These are phyloP conservation scores for Saccharata proteae DNA, from an alignment of 2,329 filamentous ascomycete genomes.

Conservation along the genomic window DNA sequence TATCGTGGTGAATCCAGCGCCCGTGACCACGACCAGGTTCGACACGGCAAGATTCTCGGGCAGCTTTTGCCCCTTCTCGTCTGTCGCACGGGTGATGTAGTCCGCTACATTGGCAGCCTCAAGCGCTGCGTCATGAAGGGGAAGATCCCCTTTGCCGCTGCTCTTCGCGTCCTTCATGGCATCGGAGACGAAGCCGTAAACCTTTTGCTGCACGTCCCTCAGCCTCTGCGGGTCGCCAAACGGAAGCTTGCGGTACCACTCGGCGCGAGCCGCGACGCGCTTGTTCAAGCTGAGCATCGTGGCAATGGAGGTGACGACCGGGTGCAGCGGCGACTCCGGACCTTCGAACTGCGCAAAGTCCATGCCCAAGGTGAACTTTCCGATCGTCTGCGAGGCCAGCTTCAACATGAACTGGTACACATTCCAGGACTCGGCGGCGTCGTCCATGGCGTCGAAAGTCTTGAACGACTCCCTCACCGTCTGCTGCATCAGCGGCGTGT, in stretches of 20 bases:
- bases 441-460: conserved; percentile 37
- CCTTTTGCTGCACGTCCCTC: conserved; percentile 13
- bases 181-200: conserved; percentile 13
- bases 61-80: conserved; percentile 43
- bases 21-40: conserved; percentile 40
- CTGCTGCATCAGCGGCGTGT: conserved; percentile 46
- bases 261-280: conserved; percentile 41
- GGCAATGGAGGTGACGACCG: conserved; percentile 41
- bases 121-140: conserved; percentile 25
- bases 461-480: conserved; percentile 40
- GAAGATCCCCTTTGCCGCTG: conserved; percentile 18
- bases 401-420: conserved; percentile 41
- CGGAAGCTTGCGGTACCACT: conserved; percentile 45
- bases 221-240: conserved; percentile 44
- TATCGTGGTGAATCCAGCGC: conserved; percentile 50
- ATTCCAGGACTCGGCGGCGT: conserved; percentile 32
- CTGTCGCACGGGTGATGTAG: conserved; percentile 41
- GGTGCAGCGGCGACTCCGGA: conserved; percentile 36
- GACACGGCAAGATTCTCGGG: conserved; percentile 31
- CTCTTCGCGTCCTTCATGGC: conserved; percentile 11
- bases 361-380: conserved; percentile 32
- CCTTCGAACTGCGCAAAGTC: conserved; percentile 34
- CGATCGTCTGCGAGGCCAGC: conserved; percentile 31
- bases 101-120: conserved; percentile 25
- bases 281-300: conserved; percentile 45